Evolutionary conservation across 2,329 filamentous ascomycete species (phyloP), one percentile per base, ranked within the genome.

Genomic region (Fusarium algeriense): DNA sequence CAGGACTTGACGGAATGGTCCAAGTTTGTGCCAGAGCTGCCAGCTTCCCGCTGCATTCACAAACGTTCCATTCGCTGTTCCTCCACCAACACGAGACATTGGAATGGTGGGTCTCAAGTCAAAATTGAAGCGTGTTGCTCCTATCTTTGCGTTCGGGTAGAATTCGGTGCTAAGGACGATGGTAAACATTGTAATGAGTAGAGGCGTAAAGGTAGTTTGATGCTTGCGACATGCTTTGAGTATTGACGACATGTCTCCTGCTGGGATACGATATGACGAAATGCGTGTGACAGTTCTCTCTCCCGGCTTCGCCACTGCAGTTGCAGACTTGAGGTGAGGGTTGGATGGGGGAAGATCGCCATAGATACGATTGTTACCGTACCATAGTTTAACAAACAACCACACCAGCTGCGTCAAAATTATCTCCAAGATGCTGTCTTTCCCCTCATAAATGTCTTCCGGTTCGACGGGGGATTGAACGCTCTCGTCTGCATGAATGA

Each of bases 111-210:
- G 40, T 7, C 70, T 58, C 46, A 68, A 40, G 20, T 75, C 67
- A 11, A 69, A 37, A 2, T 63, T 69, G 34, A 56, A 75, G 10
- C 64, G 46, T 1, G 60, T 48, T 1, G 64, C 52, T 15, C 64
- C 70, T 5, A 77, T 58, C 43, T 71, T 73, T 1, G 76, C 76
- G 10, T 74, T 52, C 0, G 73, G 76, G 30, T 75, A 77, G 19
- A 61, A 69, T 19, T 77, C 76, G 14, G 37, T 61, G 2, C 67
- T 67, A 7, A 77, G 48, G 2, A 73, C 69, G 35, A 57, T 57
- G 3, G 59, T 23, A 7, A 69, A n/a, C 50, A 71, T 53, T 4
- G 64, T 53, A 2, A 58, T 64, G 4, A 77, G 32, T 2, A 77
- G 58, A 2, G 76, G 73, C 1, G 76, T 77, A 15, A 77, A 76